phyloP scores from a whole-genome alignment of 805 yeast species.

The Candida anglica region DNA sequence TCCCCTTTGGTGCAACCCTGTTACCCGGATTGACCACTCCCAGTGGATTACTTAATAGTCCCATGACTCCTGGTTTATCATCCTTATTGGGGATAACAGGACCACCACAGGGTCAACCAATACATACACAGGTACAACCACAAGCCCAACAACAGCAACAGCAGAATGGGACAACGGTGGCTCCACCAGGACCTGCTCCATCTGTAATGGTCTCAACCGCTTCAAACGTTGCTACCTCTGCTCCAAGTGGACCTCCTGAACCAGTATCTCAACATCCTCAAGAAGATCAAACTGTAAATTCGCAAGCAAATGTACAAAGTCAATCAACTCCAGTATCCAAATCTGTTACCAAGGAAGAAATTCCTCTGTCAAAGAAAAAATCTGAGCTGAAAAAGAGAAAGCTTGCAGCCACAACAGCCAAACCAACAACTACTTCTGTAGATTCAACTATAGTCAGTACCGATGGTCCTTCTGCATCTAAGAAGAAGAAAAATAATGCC shows the following conservation, averaged over 20 bases:
- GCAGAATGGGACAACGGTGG: too few species aligned
- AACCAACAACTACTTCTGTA: too few species aligned
- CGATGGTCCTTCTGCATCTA: too few species aligned
- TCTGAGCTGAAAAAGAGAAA: constrained; percentile 7
- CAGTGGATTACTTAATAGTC: constrained; percentile 34
- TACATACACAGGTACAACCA: constrained; percentile 4
- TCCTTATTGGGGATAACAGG: constrained; percentile 30
- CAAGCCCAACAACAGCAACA: constrained; percentile 9
- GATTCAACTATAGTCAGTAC: too few species aligned
- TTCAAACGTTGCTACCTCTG: constrained; percentile 3
- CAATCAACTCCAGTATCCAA: too few species aligned
- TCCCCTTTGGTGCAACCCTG: constrained; percentile 29
- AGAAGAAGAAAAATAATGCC: constrained; percentile 2
- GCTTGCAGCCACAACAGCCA: constrained; percentile 2
- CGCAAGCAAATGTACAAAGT: constrained; percentile 5
- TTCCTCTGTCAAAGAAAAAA: too few species aligned
- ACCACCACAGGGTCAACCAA: constrained; percentile 5
- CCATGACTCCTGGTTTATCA: constrained; percentile 47
- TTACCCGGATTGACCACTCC: constrained; percentile 39
- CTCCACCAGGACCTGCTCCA: constrained; percentile 3
- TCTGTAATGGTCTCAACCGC: constrained; percentile 6
- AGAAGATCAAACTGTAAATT: too few species aligned
- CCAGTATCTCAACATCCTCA: too few species aligned
- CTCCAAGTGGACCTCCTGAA: constrained; percentile 7
- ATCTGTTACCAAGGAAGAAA: too few species aligned